Conservation (phyloP, 31 red algal genomes). For the Endocladia muricata region DNA sequence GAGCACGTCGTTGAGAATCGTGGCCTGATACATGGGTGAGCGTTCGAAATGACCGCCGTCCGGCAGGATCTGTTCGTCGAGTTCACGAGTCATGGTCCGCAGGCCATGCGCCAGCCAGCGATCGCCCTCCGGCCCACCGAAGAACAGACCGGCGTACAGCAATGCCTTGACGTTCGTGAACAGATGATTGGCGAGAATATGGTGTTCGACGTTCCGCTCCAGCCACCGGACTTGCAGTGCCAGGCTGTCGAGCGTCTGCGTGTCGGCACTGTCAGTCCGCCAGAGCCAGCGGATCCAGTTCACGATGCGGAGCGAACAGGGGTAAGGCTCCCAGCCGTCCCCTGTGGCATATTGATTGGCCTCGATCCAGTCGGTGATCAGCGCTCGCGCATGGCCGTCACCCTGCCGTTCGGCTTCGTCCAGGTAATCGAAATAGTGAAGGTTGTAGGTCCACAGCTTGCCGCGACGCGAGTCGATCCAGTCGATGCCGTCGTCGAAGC, state of each 20-base stretch:
- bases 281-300: background rate
- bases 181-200: conserved; percentile 5
- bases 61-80: background rate
- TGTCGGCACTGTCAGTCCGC: background rate
- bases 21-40: background rate
- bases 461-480: background rate
- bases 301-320: background rate
- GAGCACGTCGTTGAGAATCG: background rate
- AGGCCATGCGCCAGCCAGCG: background rate
- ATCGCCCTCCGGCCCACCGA: background rate
- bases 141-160: background rate
- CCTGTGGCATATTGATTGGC: background rate
- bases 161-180: background rate
- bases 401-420: background rate
- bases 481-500: background rate
- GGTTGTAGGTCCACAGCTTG: background rate
- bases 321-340: background rate
- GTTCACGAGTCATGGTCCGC: background rate
- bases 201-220: background rate
- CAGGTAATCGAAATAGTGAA: conserved; percentile 2
- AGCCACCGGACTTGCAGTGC: background rate
- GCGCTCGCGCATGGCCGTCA: background rate
- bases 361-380: background rate
- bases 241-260: too few relatives aligned
- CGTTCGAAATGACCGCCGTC: conserved; percentile 3